A percentile compares a stretch with the other conserved stretches of the same genome.
phyloP scores from a whole-genome alignment of 2,329 filamentous ascomycete genomes.

The Stachybotrys chartarum region DNA sequence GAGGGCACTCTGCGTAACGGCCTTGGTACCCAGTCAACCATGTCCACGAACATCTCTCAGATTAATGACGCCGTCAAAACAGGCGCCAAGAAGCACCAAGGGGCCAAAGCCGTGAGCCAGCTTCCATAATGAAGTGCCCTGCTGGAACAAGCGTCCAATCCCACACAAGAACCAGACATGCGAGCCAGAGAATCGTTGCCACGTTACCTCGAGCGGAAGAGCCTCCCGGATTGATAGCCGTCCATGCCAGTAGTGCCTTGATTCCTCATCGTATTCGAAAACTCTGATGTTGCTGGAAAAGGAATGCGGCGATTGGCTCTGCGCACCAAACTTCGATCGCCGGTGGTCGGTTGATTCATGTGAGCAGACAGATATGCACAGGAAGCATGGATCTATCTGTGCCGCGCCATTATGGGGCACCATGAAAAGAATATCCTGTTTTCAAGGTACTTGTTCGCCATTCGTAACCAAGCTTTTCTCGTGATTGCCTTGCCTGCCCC shows the following conservation, averaged over 20 bases:
- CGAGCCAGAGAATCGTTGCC: conserved; percentile 16
- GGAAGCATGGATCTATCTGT: conserved; percentile 15
- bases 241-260: too few relatives aligned
- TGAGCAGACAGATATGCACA: conserved; percentile 24
- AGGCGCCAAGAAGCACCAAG: not conserved
- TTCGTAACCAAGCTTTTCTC: too few relatives aligned
- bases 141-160: not conserved
- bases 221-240: conserved; percentile 1
- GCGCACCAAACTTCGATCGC: not conserved
- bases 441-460: too few relatives aligned
- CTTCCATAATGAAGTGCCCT: not conserved
- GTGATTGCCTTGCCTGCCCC: too few relatives aligned
- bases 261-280: too few relatives aligned
- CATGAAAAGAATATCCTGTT: not conserved
- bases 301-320: too few relatives aligned
- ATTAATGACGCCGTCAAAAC: not conserved
- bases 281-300: too few relatives aligned
- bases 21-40: not conserved
- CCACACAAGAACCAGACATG: not conserved
- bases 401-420: not conserved
- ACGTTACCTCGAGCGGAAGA: conserved; percentile 14
- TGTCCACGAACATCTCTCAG: not conserved
- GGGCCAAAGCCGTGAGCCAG: not conserved
- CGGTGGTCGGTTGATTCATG: conserved; percentile 18
- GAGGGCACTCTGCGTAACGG: not conserved